phyloP scores from a whole-genome alignment of 129 eudicot species.

The Rutidosis leptorrhynchoides region DNA sequence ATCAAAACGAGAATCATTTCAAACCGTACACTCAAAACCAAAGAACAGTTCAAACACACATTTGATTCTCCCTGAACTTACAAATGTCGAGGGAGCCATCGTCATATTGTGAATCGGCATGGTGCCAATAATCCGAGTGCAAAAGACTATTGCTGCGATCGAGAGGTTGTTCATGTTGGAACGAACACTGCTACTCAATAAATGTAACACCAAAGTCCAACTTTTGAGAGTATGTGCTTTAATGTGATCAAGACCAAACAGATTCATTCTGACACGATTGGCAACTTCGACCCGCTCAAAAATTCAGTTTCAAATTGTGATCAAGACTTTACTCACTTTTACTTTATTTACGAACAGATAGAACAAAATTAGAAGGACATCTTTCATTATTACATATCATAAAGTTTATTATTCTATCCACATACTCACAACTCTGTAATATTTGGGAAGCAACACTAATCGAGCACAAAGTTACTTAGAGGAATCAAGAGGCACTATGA shows the following conservation, averaged over 20 bases:
- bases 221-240: not conserved
- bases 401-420: too few relatives aligned
- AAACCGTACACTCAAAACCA: not conserved
- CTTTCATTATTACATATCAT: too few relatives aligned
- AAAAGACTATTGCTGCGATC: constrained; percentile 12
- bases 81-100: constrained; percentile 1
- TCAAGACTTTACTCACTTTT: not conserved
- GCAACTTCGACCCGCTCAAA: not conserved
- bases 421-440: not conserved
- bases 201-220: not conserved
- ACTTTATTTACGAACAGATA: not conserved
- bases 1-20: too few relatives aligned
- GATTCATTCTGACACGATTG: not conserved
- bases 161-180: constrained; percentile 21
- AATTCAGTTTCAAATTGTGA: not conserved
- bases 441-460: not conserved
- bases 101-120: constrained; percentile 3
- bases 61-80: not conserved
- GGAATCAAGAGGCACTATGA: too few relatives aligned
- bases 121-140: constrained; percentile 17
- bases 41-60: not conserved
- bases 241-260: not conserved
- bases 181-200: not conserved
- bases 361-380: not conserved
- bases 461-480: not conserved